Evolutionary conservation across 768 basidiomycete genomes (phyloP), one percentile per base, ranked within the genome.

Genomic region (Rhizopogon salebrosus): DNA sequence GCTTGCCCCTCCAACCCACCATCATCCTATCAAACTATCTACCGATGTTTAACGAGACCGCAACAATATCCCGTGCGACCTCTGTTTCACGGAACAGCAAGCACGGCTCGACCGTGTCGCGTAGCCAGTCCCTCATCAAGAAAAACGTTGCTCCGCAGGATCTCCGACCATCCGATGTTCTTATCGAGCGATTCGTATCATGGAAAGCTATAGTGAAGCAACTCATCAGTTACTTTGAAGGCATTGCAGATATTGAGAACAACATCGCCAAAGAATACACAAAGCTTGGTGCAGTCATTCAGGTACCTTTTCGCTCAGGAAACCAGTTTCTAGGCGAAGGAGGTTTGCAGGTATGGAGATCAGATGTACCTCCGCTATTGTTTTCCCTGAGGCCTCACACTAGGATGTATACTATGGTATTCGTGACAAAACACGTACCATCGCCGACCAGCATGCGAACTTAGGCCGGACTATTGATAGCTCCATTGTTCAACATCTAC

Each of bases 251-350:
- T 66, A 95, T 98, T 54, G 89, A 99, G 73, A 92, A 91, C 70
- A 95, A 95, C 68, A 88, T 92, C 6, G 93, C 95, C 11, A 83
- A 84, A 56, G 95, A 98, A 70, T 80, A 98, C 64, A 89, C 87
- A 6, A 95, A 95, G 68, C 84, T 99, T 40, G 89, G 90, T 9
- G 92, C 87, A 2, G 92, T 98, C 55, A 95, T 99, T 55, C 95
- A 99, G 68, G 95, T 98, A 0, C 97, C 97, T 0, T 98, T 99
- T 75, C 77, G 87, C 34, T 82, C 91, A 3, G 95, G 94, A 6
- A 95, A 97, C 71, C 95, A 98, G 74, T 99, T 99, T 66, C 77
- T 99, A 4, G 97, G 97, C n/a, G 94, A 98, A 68, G 92, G 91
- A 11, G 95, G 97, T 43, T 74, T 99, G 45, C 92, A 95, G 80